Evolutionary conservation across 2,329 filamentous ascomycete genomes (phyloP), one percentile per base, ranked within the genome.

Genomic region (Monilinia laxa): DNA sequence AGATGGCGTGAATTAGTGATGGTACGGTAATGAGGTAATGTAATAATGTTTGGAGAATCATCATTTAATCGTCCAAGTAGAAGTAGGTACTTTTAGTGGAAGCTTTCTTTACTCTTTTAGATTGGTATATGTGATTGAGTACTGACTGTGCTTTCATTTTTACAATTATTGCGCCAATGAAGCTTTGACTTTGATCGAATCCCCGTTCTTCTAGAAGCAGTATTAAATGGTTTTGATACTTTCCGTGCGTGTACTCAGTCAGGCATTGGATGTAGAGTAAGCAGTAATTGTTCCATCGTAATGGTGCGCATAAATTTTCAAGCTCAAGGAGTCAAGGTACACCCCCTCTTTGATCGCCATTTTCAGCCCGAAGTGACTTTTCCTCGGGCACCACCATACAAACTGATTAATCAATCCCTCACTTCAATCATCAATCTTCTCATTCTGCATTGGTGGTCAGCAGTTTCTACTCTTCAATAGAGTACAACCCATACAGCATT

Each of bases 141-240:
- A 18, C n/a, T 12, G 18, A 18, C n/a, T 12, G 18, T 49, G 35
- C 12, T 38, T 38, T 20, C 28, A 23, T 38, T 2, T 35, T 25
- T 12, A 38, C 28, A 62, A 62, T 51, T 62, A 38, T 51, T 51
- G 58, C 58, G 58, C 58, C 58, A 62, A 62, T 62, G 58, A 38
- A 51, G 14, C 14, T 12, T 38, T 14, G 14, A 25, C 20, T 38
- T 38, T 25, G n/a, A 12, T n/a, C 7, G 14, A 23, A 31, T 40
- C 31, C n/a, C 31, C 45, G 14, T 49, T 51, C 47, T 38, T 62
- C 28, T 62, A 51, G n/a, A 25, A 51, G 45, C 14, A 16, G 7
- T 38, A 7, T 20, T 25, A 9, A 9, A 51, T 7, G n/a, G 23
- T 38, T 25, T 38, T 16, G n/a, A 49, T 35, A 35, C 40, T 31